Base-by-base conservation (phyloP, 2,329 filamentous ascomycete genomes). In the Epichloe aotearoae region DNA sequence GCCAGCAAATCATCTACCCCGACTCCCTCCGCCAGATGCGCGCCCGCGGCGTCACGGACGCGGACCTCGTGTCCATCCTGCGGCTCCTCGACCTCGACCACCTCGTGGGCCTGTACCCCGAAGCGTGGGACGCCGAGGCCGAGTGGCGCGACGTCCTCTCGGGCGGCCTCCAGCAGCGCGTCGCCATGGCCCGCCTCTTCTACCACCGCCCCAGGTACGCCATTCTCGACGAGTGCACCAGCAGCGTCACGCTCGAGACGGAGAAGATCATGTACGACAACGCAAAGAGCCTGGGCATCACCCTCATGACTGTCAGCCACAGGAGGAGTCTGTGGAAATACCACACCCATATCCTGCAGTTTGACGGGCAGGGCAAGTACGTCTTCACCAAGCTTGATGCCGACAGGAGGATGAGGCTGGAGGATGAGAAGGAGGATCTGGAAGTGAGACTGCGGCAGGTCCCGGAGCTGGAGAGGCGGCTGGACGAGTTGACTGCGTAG, bases 231-330 rank as follows among this genome's bases (percentile, higher is more conserved):
- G 93, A 98, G 70, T 98, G 93, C 68, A 98, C 93, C 6, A 90
- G 84, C 51, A 88, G 83, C 49, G 88, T 98, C n/a, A 96, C 94
- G 15, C 76, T 96, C 30, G 91, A 97, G 59, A 89, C 90, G 54
- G 93, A 98, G 64, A 85, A 88, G 64, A 78, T 88, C 64, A 97
- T 98, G 89, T 98, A 98, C 67, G 91, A 96, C 59, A 90, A 88
- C 50, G 93, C 93, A 47, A 97, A 98, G 74, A 76, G 79, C 17
- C 70, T 96, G 17, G 89, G 88, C 3, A 93, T 96, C 60, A 97
- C 93, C 0, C 76, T 98, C 55, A 96, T 98, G 88, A 98, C 93
- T 0, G 93, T 98, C 23, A 89, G 83, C 56, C 93, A 98, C 66
- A 75, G 93, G 8, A 74, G 89, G 55, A 95, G 88, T 69, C 68